Conservation (phyloP, 2,329 filamentous ascomycete genomes). For the Pestalotiopsis sp. region DNA sequence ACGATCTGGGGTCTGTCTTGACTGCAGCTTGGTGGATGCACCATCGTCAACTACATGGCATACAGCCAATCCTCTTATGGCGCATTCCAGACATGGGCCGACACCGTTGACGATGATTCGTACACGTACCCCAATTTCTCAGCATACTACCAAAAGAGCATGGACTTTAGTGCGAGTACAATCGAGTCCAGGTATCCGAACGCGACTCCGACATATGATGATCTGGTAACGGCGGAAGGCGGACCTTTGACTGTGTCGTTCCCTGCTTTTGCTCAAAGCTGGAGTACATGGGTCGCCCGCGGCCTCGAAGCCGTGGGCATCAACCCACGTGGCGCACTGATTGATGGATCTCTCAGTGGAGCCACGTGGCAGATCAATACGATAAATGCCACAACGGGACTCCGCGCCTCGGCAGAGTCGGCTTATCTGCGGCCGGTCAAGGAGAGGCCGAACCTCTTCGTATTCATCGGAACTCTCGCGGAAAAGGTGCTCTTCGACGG, state of each 20-base stretch:
- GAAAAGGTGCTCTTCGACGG: neutral
- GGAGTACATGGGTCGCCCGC: neutral
- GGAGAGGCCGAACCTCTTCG: neutral
- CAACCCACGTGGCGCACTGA: neutral
- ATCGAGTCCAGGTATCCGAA: neutral
- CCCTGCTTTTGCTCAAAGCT: neutral
- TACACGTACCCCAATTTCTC: neutral
- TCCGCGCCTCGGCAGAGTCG: neutral
- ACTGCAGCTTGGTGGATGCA: neutral
- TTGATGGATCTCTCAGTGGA: neutral
- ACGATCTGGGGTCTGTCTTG: neutral
- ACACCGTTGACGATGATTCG: neutral
- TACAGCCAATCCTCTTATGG: neutral
- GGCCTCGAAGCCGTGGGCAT: neutral
- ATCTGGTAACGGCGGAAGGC: neutral
- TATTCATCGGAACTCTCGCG: neutral
- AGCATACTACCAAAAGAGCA: neutral
- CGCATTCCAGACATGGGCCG: neutral
- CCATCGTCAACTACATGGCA: neutral
- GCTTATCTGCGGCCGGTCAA: neutral
- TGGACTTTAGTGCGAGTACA: neutral
- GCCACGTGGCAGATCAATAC: neutral
- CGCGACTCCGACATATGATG: neutral
- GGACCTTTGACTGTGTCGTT: neutral
- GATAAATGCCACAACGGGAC: neutral